Percentiles rank a stretch among this genome's conserved stretches.
phyloP scores from a whole-genome alignment of 495 filamentous ascomycete genomes.

The Tuber melanosporum region DNA sequence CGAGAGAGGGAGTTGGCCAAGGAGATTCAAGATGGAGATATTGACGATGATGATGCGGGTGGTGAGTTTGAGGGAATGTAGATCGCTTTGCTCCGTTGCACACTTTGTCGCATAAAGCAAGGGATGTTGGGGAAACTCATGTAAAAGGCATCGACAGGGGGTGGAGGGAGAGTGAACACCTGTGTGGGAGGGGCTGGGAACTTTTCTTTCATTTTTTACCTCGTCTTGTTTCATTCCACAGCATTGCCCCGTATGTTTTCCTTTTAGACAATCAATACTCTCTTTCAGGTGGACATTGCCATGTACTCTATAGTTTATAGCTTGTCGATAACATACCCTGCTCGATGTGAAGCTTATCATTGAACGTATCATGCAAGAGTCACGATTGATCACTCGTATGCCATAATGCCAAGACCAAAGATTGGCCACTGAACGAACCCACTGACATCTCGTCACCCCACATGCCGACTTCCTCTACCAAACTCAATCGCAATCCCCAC shows the following conservation, averaged over 20 bases:
- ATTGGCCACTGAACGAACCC: not conserved
- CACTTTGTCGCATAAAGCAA: not conserved
- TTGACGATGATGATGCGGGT: slow-evolving; percentile 94
- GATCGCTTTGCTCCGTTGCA: slow-evolving; percentile 34
- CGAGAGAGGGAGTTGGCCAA: slow-evolving; percentile 93
- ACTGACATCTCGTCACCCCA: not conserved
- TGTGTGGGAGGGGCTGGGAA: not conserved
- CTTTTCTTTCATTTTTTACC: not conserved
- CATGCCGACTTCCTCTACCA: not conserved
- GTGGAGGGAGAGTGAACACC: not conserved
- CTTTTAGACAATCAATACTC: slow-evolving; percentile 3
- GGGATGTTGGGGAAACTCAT: not conserved
- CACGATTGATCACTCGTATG: not conserved
- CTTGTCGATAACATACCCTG: not conserved
- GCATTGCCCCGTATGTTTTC: not conserved
- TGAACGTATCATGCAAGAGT: not conserved
- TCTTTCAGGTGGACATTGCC: not conserved
- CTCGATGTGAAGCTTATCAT: not conserved
- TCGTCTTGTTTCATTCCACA: not conserved
- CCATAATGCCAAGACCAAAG: not conserved
- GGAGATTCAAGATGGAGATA: slow-evolving; percentile 96
- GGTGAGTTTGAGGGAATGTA: slow-evolving; percentile 97
- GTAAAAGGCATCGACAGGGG: not conserved
- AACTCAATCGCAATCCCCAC: not conserved
- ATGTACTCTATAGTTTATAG: not conserved